These are phyloP conservation scores for Neoconidiobolus thromboides DNA, from an alignment of 371 early-diverging fungal genomes.

Conservation along the genomic window DNA sequence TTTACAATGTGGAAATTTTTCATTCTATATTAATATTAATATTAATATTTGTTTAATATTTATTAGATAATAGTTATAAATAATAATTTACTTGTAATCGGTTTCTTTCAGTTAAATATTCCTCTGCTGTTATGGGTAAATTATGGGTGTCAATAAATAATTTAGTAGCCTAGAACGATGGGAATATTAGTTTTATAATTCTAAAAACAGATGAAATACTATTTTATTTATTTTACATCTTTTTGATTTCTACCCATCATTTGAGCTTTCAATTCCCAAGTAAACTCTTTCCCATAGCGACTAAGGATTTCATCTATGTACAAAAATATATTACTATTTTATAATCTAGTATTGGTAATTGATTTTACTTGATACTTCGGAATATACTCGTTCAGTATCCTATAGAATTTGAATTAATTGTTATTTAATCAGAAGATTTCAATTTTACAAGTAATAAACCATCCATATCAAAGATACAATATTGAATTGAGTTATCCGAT, in stretches of 20 bases:
- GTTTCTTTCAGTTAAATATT: constrained; percentile 43
- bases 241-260: constrained; percentile 56
- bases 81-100: constrained; percentile 18
- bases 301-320: constrained; percentile 31
- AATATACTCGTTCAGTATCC: constrained; percentile 80
- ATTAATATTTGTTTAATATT: not conserved
- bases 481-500: no score
- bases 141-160: constrained; percentile 39
- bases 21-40: constrained; percentile 15
- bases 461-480: constrained; percentile 82
- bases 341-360: no score
- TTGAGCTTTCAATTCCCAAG: constrained; percentile 57
- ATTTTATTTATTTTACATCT: constrained; percentile 19
- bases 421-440: not conserved
- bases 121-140: constrained; percentile 60
- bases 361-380: constrained; percentile 41
- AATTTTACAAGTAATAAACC: constrained; percentile 22
- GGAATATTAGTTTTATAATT: no score
- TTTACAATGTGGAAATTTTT: constrained; percentile 33
- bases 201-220: no score
- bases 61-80: not conserved
- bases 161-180: constrained; percentile 28
- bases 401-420: constrained; percentile 9
- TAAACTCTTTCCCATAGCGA: constrained; percentile 45
- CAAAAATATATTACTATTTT: not conserved